phyloP scores from a whole-genome alignment of 768 basidiomycete genomes.

The Chalciporus sphaerocephalus region DNA sequence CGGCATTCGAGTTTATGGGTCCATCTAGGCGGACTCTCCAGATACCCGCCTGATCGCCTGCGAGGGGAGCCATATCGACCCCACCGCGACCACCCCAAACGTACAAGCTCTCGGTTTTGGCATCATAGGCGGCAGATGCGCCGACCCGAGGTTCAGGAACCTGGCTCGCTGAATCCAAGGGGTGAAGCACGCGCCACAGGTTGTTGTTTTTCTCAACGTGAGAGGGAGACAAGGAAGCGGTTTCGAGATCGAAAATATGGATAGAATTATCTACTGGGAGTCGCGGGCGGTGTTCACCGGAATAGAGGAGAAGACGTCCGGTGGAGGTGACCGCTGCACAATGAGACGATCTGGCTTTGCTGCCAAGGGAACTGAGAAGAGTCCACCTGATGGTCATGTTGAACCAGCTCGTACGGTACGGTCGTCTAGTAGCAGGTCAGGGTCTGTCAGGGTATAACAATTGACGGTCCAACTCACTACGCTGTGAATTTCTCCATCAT shows the following conservation, averaged over 20 bases:
- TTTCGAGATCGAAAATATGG: slow-evolving; percentile 24
- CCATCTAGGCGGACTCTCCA: slow-evolving; percentile 24
- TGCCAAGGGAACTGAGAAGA: slow-evolving; percentile 17
- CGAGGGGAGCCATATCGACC: slow-evolving; percentile 35
- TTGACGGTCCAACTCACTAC: too few relatives aligned
- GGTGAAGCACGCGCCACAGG: slow-evolving; percentile 18
- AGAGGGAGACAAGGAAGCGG: background rate
- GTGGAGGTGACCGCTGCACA: slow-evolving; percentile 28
- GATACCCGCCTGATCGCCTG: slow-evolving; percentile 25
- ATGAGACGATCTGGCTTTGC: slow-evolving; percentile 41
- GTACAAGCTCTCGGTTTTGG: slow-evolving; percentile 26
- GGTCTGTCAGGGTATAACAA: too few relatives aligned
- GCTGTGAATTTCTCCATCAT: too few relatives aligned
- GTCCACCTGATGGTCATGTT: slow-evolving; percentile 31
- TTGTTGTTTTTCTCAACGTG: slow-evolving; percentile 3
- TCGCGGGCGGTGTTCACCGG: slow-evolving; percentile 43
- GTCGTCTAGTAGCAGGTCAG: too few relatives aligned
- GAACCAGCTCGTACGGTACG: too few relatives aligned
- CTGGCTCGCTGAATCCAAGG: slow-evolving; percentile 16
- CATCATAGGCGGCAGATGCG: slow-evolving; percentile 20
- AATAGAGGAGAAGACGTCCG: slow-evolving; percentile 35
- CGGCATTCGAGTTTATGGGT: background rate
- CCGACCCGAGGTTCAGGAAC: slow-evolving; percentile 22
- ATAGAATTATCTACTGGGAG: slow-evolving; percentile 36
- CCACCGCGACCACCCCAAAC: slow-evolving; percentile 47